phyloP scores from a whole-genome alignment of 495 filamentous ascomycete species.

The Penicillium paxilli region DNA sequence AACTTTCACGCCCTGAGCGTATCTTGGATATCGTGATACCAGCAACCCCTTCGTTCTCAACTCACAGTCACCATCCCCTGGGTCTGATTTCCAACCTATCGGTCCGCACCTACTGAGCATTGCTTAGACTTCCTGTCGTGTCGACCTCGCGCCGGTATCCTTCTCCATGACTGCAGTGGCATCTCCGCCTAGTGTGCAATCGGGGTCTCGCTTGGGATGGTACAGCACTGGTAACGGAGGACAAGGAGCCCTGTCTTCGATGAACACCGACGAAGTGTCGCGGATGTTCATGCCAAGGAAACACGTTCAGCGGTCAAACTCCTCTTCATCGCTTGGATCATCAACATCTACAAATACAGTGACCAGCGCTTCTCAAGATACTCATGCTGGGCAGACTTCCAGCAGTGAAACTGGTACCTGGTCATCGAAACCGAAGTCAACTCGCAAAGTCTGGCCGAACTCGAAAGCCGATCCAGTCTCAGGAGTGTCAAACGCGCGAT shows the following conservation, averaged over 20 bases:
- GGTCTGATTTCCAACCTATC: neutral
- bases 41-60: too few species aligned
- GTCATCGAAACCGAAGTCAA: slow-evolving; percentile 66
- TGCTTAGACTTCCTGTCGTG: slow-evolving; percentile 15
- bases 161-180: slow-evolving; percentile 95
- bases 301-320: slow-evolving; percentile 79
- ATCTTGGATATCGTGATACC: neutral
- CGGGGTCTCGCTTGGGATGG: slow-evolving; percentile 63
- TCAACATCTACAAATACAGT: slow-evolving; percentile 53
- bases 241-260: slow-evolving; percentile 71
- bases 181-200: slow-evolving; percentile 84
- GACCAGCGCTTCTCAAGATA: slow-evolving; percentile 41
- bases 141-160: slow-evolving; percentile 26
- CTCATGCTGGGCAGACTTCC: slow-evolving; percentile 48
- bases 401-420: slow-evolving; percentile 50
- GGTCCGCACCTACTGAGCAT: slow-evolving; percentile 18
- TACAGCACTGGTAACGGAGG: slow-evolving; percentile 66
- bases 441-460: slow-evolving; percentile 70
- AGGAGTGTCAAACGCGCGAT: slow-evolving; percentile 59
- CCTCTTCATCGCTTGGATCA: slow-evolving; percentile 72
- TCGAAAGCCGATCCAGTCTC: slow-evolving; percentile 68
- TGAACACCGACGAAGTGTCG: slow-evolving; percentile 83
- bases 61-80: neutral
- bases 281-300: slow-evolving; percentile 88
- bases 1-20: neutral